Percentiles rank a stretch among this genome's conserved stretches.
phyloP scores from a whole-genome alignment of 2,329 filamentous ascomycete species.

The Aureobasidium lini region DNA sequence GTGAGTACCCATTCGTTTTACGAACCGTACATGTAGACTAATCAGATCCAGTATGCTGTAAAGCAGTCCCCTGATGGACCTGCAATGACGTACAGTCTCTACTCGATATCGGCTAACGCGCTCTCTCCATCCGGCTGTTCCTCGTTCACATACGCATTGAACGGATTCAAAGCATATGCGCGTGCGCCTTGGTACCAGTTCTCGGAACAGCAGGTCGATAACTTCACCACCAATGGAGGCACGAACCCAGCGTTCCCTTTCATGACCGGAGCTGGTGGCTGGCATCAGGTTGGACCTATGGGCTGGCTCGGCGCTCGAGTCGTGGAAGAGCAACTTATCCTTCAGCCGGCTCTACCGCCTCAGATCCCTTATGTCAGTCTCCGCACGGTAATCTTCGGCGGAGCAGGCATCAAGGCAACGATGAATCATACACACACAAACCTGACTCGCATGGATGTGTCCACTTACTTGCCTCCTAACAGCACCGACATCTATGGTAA shows the following conservation, averaged over 20 bases:
- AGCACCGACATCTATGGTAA: conserved; percentile 50
- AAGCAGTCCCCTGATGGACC: conserved; percentile 62
- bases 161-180: conserved; percentile 56
- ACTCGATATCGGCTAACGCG: conserved; percentile 58
- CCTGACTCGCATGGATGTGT: conserved; percentile 42
- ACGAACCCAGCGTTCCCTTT: conserved; percentile 65
- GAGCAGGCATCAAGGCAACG: conserved; percentile 53
- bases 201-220: conserved; percentile 60
- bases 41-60: conserved; percentile 37
- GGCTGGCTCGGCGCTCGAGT: conserved; percentile 60
- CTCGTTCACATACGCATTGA: conserved; percentile 59
- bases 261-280: conserved; percentile 62
- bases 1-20: not conserved
- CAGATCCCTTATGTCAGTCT: conserved; percentile 56
- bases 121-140: conserved; percentile 61
- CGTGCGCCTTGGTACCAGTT: conserved; percentile 63
- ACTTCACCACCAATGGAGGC: conserved; percentile 53
- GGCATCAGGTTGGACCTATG: conserved; percentile 59
- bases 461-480: conserved; percentile 39
- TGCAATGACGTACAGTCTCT: conserved; percentile 66
- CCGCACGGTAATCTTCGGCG: conserved; percentile 59
- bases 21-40: not conserved
- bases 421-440: conserved; percentile 60
- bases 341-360: conserved; percentile 58
- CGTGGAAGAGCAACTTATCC: conserved; percentile 50